Percentiles rank a stretch among this genome's conserved stretches.
phyloP scores from a whole-genome alignment of 352 stramenopile species.

The Phytopythium montanum region DNA sequence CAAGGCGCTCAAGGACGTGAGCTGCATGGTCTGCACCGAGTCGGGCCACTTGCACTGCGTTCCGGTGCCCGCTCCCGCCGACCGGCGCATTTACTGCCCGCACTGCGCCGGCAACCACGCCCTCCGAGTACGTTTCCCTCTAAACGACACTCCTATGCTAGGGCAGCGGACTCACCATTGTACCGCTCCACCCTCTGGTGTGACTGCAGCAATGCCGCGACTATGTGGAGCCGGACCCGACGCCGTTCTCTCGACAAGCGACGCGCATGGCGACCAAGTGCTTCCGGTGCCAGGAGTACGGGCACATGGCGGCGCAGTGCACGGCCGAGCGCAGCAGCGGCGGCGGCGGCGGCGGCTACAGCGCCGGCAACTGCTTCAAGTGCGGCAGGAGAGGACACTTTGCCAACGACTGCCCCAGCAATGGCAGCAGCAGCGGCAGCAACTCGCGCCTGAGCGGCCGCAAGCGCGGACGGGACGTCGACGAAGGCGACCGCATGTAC shows the following conservation, averaged over 20 bases:
- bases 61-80: conserved; percentile 55
- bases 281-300: conserved; percentile 63
- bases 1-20: conserved; percentile 22
- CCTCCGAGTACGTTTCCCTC: conserved; percentile 20
- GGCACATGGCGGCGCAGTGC: conserved; percentile 73
- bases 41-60: conserved; percentile 67
- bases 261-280: conserved; percentile 60
- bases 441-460: conserved; percentile 22
- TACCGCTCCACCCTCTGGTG: not conserved
- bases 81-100: conserved; percentile 68
- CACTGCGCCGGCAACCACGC: conserved; percentile 60
- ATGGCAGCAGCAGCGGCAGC: conserved; percentile 16
- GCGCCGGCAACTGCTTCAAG: conserved; percentile 49
- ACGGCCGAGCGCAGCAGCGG: conserved; percentile 29
- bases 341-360: conserved; percentile 25
- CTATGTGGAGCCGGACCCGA: conserved; percentile 41
- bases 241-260: conserved; percentile 29
- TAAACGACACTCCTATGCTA: not conserved
- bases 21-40: conserved; percentile 74
- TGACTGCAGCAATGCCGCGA: conserved; percentile 22
- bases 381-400: conserved; percentile 45
- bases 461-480: conserved; percentile 42
- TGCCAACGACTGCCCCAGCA: conserved; percentile 37
- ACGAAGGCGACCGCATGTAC: conserved; percentile 47
- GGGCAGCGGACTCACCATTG: not conserved